A percentile compares a stretch with the other conserved stretches of the same genome.
Conservation (phyloP, 1,284 basidiomycete genomes). For the Boletus calvinii region DNA sequence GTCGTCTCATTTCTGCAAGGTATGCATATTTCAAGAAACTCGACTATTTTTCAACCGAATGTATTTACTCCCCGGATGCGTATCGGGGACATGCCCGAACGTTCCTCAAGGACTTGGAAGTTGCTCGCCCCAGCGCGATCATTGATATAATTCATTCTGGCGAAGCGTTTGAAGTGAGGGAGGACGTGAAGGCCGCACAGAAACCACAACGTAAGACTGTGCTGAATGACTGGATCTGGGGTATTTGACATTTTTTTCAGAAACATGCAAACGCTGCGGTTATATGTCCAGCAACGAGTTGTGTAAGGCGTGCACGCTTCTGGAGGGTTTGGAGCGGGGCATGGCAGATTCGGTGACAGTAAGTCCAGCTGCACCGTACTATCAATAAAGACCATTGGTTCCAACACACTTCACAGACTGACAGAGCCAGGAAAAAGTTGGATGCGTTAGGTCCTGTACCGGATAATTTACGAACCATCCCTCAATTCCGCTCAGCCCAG, state of each 20-base stretch:
- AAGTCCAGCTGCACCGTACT: conserved; percentile 32
- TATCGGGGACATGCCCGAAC: conserved; percentile 95
- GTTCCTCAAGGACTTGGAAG: conserved; percentile 95
- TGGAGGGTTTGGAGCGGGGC: conserved; percentile 89
- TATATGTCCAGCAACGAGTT: conserved; percentile 92
- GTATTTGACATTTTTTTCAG: conserved; percentile 41
- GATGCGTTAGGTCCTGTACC: conserved; percentile 59
- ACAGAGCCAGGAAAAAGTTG: conserved; percentile 60
- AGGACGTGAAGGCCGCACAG: conserved; percentile 74
- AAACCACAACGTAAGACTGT: conserved; percentile 70
- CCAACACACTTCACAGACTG: conserved; percentile 45
- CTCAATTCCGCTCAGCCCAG: conserved; percentile 50
- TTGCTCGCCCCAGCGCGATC: conserved; percentile 89
- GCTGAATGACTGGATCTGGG: background rate
- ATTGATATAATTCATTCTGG: conserved; percentile 98
- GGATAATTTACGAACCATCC: conserved; percentile 63
- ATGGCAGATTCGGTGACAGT: conserved; percentile 68
- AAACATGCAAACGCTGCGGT: conserved; percentile 85
- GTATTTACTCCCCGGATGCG: conserved; percentile 97
- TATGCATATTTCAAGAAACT: conserved; percentile 98
- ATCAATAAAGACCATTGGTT: background rate
- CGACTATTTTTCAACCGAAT: conserved; percentile 99
- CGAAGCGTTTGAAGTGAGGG: conserved; percentile 81
- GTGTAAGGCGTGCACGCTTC: conserved; percentile 89
- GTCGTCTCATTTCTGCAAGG: conserved; percentile 44